Evolutionary conservation across 2,329 filamentous ascomycete species (phyloP).

Genomic region (Coccinonectria pachysandricola): DNA sequence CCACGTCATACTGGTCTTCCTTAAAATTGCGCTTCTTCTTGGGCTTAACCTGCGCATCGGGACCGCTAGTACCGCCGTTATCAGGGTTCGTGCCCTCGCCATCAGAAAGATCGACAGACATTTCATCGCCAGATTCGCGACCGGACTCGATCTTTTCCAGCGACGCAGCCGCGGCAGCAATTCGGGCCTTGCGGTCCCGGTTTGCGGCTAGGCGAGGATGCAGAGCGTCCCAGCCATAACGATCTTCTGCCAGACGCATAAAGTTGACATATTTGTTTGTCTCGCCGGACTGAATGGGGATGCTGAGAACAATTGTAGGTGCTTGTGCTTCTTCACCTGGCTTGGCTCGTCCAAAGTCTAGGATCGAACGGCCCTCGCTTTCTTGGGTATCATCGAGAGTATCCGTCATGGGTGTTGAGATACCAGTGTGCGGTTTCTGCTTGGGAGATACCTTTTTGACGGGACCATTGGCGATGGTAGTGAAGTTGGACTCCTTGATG

Average conservation of each 20-base stretch:
- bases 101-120: slow-evolving; percentile 67
- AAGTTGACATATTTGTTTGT: slow-evolving; percentile 93
- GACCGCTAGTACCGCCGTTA: slow-evolving; percentile 54
- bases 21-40: slow-evolving; percentile 75
- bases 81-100: slow-evolving; percentile 81
- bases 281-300: slow-evolving; percentile 63
- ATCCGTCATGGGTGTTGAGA: slow-evolving; percentile 38
- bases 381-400: slow-evolving; percentile 37
- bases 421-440: slow-evolving; percentile 32
- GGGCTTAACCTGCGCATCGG: slow-evolving; percentile 52
- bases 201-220: slow-evolving; percentile 86
- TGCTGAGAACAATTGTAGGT: slow-evolving; percentile 74
- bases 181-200: slow-evolving; percentile 74
- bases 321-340: slow-evolving; percentile 49
- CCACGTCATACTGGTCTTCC: slow-evolving; percentile 74
- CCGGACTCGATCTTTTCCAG: slow-evolving; percentile 65
- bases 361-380: slow-evolving; percentile 43
- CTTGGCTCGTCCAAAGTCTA: slow-evolving; percentile 50
- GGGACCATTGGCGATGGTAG: slow-evolving; percentile 30
- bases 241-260: slow-evolving; percentile 82
- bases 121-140: slow-evolving; percentile 67
- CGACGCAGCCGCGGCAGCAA: slow-evolving; percentile 79
- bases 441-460: slow-evolving; percentile 38
- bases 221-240: slow-evolving; percentile 87
- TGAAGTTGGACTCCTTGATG: slow-evolving; percentile 29